phyloP scores from a whole-genome alignment of 768 basidiomycete genomes.

The Russula griseocarnosa region DNA sequence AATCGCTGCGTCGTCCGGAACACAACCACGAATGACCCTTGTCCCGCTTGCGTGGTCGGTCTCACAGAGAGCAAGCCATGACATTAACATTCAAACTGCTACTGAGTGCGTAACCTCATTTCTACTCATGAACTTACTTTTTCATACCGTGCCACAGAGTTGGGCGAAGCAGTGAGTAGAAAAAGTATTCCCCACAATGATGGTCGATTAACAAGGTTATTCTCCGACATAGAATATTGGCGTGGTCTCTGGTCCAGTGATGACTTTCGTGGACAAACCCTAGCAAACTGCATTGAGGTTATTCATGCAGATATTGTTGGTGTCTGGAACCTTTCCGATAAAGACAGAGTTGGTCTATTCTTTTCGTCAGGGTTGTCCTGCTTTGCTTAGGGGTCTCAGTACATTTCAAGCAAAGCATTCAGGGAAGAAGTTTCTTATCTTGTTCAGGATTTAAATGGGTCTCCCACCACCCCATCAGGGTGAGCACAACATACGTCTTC shows the following conservation, averaged over 20 bases:
- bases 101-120: constrained; percentile 6
- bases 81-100: neutral
- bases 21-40: neutral
- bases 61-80: constrained; percentile 14
- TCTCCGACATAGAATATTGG: constrained; percentile 5
- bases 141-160: constrained; percentile 3
- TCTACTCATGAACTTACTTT: neutral
- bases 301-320: too few species aligned
- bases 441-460: neutral
- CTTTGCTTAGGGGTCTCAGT: neutral
- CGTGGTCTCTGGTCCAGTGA: neutral
- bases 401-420: neutral
- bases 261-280: neutral
- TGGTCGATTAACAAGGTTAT: neutral
- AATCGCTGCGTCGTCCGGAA: neutral
- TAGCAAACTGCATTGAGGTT: constrained; percentile 4
- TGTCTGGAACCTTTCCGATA: too few species aligned
- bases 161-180: constrained; percentile 15
- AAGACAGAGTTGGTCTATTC: too few species aligned
- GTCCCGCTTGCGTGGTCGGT: constrained; percentile 12
- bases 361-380: too few species aligned
- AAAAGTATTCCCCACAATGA: neutral
- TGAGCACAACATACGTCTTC: neutral
- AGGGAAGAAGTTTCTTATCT: neutral
- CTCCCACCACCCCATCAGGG: neutral